Conservation (phyloP, 148 eudicot genomes). For the Euryodendron excelsum region DNA sequence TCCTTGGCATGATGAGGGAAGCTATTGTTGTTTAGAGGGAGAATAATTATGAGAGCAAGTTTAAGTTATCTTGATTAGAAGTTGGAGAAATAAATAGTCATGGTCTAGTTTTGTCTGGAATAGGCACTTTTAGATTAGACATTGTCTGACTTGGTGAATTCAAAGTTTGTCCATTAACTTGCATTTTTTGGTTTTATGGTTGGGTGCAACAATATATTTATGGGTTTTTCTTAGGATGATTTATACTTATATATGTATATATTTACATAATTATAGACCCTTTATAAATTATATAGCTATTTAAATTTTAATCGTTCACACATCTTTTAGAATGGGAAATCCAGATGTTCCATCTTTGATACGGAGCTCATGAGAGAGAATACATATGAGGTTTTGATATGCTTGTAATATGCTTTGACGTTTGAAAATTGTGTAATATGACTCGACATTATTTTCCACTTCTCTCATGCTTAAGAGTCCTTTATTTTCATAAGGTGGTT, state of each 20-base stretch:
- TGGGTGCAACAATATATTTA: neutral
- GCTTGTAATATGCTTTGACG: neutral
- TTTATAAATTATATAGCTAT: too few relatives aligned
- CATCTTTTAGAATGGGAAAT: neutral
- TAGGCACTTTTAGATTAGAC: neutral
- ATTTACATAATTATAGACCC: too few relatives aligned
- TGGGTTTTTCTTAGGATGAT: neutral
- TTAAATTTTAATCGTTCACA: neutral
- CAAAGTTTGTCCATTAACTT: neutral
- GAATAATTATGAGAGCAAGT: neutral
- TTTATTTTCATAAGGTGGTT: too few relatives aligned
- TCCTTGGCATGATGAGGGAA: neutral
- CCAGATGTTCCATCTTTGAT: neutral
- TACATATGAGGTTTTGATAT: neutral
- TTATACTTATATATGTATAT: too few relatives aligned
- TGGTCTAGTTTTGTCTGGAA: neutral
- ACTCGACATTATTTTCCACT: too few relatives aligned
- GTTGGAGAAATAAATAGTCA: neutral
- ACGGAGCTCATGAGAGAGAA: neutral
- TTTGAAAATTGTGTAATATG: too few relatives aligned
- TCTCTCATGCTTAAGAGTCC: neutral
- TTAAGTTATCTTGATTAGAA: neutral
- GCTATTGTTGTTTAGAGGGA: neutral
- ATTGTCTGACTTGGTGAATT: neutral
- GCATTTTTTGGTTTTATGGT: neutral